Conservation (phyloP, 2,329 filamentous ascomycete genomes). For the Ascochyta koolunga region DNA sequence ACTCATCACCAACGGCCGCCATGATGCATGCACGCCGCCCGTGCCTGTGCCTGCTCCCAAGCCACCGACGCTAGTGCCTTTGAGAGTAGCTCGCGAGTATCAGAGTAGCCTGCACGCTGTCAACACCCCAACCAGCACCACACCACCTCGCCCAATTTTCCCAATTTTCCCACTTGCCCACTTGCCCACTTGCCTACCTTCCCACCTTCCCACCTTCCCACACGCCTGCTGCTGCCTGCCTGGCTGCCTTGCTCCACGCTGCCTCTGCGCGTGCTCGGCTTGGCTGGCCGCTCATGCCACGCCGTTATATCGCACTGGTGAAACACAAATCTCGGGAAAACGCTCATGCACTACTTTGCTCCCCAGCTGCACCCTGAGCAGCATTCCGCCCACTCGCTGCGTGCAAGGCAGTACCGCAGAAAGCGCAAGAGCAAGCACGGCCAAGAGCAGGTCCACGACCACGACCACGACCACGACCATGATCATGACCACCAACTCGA, state of each 20-base stretch:
- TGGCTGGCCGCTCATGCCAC: neutral
- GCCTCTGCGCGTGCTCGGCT: slow-evolving; percentile 3
- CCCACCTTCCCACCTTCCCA: too few relatives aligned
- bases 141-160: neutral
- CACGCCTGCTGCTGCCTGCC: neutral
- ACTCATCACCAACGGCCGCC: neutral
- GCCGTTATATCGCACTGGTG: slow-evolving; percentile 4
- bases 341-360: slow-evolving; percentile 43
- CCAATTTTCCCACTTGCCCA: too few relatives aligned
- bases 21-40: neutral
- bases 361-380: slow-evolving; percentile 36
- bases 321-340: slow-evolving; percentile 8
- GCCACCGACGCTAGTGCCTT: slow-evolving; percentile 8
- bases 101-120: too few relatives aligned
- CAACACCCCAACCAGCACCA: too few relatives aligned
- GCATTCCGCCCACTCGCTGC: slow-evolving; percentile 40
- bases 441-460: slow-evolving; percentile 23
- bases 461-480: slow-evolving; percentile 15
- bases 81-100: neutral
- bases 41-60: neutral
- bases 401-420: slow-evolving; percentile 38
- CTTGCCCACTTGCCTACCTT: too few relatives aligned
- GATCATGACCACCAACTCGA: neutral
- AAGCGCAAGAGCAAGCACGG: slow-evolving; percentile 29
- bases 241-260: neutral